Evolutionary conservation across 257 asterid genomes (phyloP).

Genomic region (Lantana camara): DNA sequence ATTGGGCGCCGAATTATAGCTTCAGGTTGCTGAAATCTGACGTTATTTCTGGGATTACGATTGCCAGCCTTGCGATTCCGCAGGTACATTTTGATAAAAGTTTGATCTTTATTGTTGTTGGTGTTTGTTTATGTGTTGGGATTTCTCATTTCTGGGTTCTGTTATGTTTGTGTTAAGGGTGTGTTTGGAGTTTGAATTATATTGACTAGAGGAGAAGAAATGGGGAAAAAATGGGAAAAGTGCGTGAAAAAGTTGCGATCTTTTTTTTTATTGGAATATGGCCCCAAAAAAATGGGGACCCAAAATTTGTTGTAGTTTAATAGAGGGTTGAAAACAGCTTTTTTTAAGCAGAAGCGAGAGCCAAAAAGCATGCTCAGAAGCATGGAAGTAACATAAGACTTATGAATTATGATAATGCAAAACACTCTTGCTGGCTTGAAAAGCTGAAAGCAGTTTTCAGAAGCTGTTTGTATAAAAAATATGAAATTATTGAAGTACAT

Average conservation of each 20-base stretch:
- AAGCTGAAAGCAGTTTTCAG: no score
- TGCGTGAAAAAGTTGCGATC: background rate
- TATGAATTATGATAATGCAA: no score
- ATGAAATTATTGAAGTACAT: background rate
- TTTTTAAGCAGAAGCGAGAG: no score
- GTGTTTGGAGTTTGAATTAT: slow-evolving; percentile 1
- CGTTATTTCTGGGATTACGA: slow-evolving; percentile 74
- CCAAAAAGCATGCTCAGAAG: no score
- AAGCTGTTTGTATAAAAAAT: no score
- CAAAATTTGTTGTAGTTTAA: no score
- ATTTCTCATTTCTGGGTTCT: background rate
- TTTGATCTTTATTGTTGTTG: background rate
- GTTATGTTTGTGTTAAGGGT: background rate
- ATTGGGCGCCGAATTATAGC: slow-evolving; percentile 77
- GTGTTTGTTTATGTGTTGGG: background rate
- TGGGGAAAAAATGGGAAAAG: background rate
- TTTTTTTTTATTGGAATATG: no score
- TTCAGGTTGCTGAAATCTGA: slow-evolving; percentile 60
- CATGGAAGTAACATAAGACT: no score
- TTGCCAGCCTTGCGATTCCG: slow-evolving; percentile 90
- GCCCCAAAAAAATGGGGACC: no score
- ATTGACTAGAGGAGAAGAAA: no score
- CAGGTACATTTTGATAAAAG: slow-evolving; percentile 42
- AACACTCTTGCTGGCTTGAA: no score
- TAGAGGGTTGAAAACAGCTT: no score